A percentile compares a stretch with the other conserved stretches of the same genome.
Conservation (phyloP, 805 yeast species). For the Sporopachydermia lactativora region DNA sequence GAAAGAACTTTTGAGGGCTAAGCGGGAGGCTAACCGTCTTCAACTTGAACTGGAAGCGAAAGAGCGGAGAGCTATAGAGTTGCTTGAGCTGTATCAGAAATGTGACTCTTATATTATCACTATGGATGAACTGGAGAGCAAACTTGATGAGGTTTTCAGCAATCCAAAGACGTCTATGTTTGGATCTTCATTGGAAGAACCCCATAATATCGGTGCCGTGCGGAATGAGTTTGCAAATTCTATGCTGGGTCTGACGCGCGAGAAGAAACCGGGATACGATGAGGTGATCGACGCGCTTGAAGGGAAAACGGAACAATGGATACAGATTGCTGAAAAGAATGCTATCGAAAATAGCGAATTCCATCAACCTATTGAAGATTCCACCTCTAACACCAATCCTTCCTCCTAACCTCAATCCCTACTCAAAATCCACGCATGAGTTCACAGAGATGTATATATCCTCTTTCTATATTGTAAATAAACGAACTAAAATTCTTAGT, state of each 20-base stretch:
- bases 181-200: neutral
- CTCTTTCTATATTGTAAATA: too few relatives aligned
- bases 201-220: neutral
- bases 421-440: too few relatives aligned
- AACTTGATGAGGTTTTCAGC: constrained; percentile 45
- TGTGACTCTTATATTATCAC: constrained; percentile 57
- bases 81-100: constrained; percentile 61
- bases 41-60: constrained; percentile 35
- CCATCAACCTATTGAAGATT: neutral
- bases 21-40: constrained; percentile 55
- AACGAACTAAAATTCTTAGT: too few relatives aligned
- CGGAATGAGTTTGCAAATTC: constrained; percentile 8
- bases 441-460: too few relatives aligned
- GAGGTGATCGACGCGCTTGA: constrained; percentile 15
- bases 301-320: constrained; percentile 5
- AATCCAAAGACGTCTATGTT: neutral
- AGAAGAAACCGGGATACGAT: constrained; percentile 15
- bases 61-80: constrained; percentile 36
- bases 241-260: constrained; percentile 13
- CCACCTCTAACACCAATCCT: too few relatives aligned
- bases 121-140: constrained; percentile 46
- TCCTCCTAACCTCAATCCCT: too few relatives aligned
- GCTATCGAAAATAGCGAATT: neutral
- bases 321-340: neutral
- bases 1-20: constrained; percentile 35